Percentiles rank a stretch among this genome's conserved stretches.
Conservation (phyloP, 2,329 filamentous ascomycete genomes). For the Sclerotinia subarctica region DNA sequence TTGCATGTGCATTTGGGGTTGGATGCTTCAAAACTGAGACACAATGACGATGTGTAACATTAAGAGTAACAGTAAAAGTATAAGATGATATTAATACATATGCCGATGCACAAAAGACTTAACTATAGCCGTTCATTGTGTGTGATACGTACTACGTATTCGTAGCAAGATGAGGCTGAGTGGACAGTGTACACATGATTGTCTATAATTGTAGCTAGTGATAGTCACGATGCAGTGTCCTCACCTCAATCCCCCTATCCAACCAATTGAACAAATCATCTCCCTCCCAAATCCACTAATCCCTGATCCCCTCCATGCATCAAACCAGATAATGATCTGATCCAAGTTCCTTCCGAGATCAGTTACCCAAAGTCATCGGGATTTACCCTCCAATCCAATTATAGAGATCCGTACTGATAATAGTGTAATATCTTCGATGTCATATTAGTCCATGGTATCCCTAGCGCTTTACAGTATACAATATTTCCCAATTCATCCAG, state of each 20-base stretch:
- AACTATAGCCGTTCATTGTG: too few species aligned
- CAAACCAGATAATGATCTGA: conserved; percentile 5
- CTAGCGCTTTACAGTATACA: not conserved
- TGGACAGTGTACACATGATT: too few species aligned
- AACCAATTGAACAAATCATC: too few species aligned
- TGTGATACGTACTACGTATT: too few species aligned
- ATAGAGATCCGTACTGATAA: not conserved
- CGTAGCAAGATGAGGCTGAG: too few species aligned
- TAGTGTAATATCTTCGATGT: not conserved
- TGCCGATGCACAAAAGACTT: too few species aligned
- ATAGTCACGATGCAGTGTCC: not conserved
- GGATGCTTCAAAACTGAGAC: not conserved
- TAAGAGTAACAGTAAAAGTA: not conserved
- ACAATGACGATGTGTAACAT: not conserved
- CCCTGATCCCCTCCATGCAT: not conserved
- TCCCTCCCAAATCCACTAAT: not conserved
- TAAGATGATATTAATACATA: too few species aligned
- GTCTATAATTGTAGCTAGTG: too few species aligned
- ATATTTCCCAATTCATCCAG: not conserved
- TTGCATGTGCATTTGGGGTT: not conserved
- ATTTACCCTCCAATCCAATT: not conserved
- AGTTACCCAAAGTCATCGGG: not conserved
- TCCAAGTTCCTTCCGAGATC: not conserved
- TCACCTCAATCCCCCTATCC: not conserved
- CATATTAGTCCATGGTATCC: not conserved